phyloP scores from a whole-genome alignment of 805 yeast genomes.

The Candida multigemmis region DNA sequence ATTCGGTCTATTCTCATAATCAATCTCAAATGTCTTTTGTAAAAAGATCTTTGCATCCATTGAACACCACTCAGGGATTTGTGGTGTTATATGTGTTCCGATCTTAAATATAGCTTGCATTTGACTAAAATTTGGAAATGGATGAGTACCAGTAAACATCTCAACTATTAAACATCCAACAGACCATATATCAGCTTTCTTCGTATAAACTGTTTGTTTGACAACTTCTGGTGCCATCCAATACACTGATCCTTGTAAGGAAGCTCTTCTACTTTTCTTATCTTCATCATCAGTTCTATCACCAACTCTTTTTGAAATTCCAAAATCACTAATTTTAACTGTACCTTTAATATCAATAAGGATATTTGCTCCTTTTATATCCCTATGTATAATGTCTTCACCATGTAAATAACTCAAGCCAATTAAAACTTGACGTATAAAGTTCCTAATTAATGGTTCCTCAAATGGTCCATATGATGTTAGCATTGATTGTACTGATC shows the following conservation, averaged over 20 bases:
- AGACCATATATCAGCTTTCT: constrained; percentile 95
- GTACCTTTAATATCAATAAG: constrained; percentile 72
- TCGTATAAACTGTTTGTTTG: constrained; percentile 82
- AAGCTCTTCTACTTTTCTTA: constrained; percentile 50
- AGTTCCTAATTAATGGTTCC: constrained; percentile 64
- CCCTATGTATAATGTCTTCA: constrained; percentile 73
- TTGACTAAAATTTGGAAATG: constrained; percentile 89
- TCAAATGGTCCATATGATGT: constrained; percentile 72
- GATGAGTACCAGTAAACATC: constrained; percentile 94
- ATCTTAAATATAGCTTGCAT: constrained; percentile 96
- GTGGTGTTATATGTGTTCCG: constrained; percentile 80
- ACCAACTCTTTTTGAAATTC: constrained; percentile 48
- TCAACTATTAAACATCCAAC: constrained; percentile 91
- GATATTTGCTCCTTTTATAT: constrained; percentile 84
- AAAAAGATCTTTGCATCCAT: constrained; percentile 62
- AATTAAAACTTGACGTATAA: constrained; percentile 64
- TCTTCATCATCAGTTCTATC: constrained; percentile 9
- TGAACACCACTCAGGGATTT: constrained; percentile 66
- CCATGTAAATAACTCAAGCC: constrained; percentile 72
- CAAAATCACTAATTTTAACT: constrained; percentile 82
- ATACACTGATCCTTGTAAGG: constrained; percentile 86
- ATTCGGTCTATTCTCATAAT: constrained; percentile 62
- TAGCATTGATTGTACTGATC: constrained; percentile 56
- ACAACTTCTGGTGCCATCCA: constrained; percentile 99
- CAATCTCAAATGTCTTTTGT: constrained; percentile 59